Conservation (phyloP, 495 filamentous ascomycete genomes). For the Lichina pygmaea region DNA sequence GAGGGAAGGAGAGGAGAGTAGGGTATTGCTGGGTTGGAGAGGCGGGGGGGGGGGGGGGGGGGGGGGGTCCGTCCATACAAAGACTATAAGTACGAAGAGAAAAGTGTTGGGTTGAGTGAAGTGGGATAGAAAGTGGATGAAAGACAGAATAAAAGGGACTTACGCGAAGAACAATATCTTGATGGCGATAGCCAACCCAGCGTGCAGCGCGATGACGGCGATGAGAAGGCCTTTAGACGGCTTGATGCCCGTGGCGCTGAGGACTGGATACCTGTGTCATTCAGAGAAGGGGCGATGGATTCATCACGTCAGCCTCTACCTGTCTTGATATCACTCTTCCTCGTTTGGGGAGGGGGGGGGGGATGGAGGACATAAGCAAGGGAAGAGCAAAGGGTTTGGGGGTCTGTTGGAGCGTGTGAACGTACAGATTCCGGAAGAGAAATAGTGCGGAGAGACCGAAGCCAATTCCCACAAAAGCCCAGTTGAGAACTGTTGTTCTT, state of each 20-base stretch:
- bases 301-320: not conserved
- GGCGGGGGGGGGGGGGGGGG: too few relatives aligned
- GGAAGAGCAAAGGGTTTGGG: not conserved
- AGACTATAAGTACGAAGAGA: not conserved
- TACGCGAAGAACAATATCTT: slow-evolving; percentile 89
- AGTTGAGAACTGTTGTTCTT: slow-evolving; percentile 39
- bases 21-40: too few relatives aligned
- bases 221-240: slow-evolving; percentile 71
- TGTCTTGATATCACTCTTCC: not conserved
- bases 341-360: not conserved
- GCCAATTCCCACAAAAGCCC: slow-evolving; percentile 72
- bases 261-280: slow-evolving; percentile 35
- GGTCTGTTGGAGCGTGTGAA: not conserved
- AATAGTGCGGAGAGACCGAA: slow-evolving; percentile 72
- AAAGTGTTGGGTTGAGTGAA: not conserved
- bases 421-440: slow-evolving; percentile 59
- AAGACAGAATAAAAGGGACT: slow-evolving; percentile 96
- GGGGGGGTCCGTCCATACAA: too few relatives aligned
- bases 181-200: slow-evolving; percentile 70
- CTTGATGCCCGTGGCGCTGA: slow-evolving; percentile 77
- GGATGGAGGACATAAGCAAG: not conserved
- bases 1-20: too few relatives aligned
- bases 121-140: slow-evolving; percentile 31
- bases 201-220: slow-evolving; percentile 60
- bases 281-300: not conserved